Percentiles rank a stretch among this genome's conserved stretches.
These are phyloP conservation scores for Teratosphaeria nubilosa DNA, from an alignment of 2,329 filamentous ascomycete genomes.

Conservation along the genomic window DNA sequence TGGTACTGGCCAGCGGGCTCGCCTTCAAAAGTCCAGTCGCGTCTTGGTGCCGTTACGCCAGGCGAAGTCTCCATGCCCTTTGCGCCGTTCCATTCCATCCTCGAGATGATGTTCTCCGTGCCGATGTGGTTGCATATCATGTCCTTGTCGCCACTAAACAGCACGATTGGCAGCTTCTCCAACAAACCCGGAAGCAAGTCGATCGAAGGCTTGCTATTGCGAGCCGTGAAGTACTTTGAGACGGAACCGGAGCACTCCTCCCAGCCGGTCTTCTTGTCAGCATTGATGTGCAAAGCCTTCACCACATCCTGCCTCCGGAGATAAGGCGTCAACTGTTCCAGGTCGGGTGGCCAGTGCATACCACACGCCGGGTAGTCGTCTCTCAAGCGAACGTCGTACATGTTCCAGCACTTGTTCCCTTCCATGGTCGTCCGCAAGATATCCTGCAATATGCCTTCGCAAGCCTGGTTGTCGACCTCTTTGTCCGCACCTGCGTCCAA, in stretches of 20 bases:
- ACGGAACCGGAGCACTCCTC: slow-evolving; percentile 79
- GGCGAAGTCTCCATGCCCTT: slow-evolving; percentile 83
- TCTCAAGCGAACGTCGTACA: slow-evolving; percentile 87
- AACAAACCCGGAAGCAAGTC: slow-evolving; percentile 69
- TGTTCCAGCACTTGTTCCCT: slow-evolving; percentile 66
- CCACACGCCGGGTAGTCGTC: slow-evolving; percentile 78
- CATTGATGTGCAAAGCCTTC: slow-evolving; percentile 69
- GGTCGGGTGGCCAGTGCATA: slow-evolving; percentile 95
- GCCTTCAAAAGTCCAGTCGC: slow-evolving; percentile 88
- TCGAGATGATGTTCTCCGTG: slow-evolving; percentile 81
- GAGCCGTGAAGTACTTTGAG: slow-evolving; percentile 57
- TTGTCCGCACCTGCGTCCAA: slow-evolving; percentile 49
- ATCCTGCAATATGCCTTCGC: slow-evolving; percentile 66
- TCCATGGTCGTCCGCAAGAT: slow-evolving; percentile 56
- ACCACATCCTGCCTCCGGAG: slow-evolving; percentile 72
- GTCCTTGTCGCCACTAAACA: slow-evolving; percentile 91
- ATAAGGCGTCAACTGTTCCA: slow-evolving; percentile 68
- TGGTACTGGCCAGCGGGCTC: slow-evolving; percentile 87
- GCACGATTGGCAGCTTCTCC: slow-evolving; percentile 63
- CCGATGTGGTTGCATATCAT: slow-evolving; percentile 96
- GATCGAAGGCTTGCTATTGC: slow-evolving; percentile 62
- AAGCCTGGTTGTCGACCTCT: slow-evolving; percentile 57
- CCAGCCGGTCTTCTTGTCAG: slow-evolving; percentile 80
- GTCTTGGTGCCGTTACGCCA: slow-evolving; percentile 82
- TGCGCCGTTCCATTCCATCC: slow-evolving; percentile 82